Evolutionary conservation across 257 asterid species (phyloP).

Genomic region (Petunia secreta): DNA sequence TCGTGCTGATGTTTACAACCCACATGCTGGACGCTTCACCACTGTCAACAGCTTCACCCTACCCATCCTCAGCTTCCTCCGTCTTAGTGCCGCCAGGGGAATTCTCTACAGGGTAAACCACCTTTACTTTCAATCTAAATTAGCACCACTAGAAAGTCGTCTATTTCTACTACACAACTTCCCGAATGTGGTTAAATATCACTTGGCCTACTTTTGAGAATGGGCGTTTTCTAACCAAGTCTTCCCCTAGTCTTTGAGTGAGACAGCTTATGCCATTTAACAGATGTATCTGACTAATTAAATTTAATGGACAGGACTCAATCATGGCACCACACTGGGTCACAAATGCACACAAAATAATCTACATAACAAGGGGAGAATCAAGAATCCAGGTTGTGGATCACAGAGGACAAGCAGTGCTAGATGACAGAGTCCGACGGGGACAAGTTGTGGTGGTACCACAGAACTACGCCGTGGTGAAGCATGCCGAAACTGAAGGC

Average conservation of each 20-base stretch:
- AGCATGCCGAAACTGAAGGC: constrained; percentile 57
- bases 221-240: too few species aligned
- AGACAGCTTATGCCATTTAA: too few species aligned
- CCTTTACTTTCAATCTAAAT: not conserved
- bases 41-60: constrained; percentile 60
- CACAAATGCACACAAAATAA: constrained; percentile 57
- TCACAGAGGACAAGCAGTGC: constrained; percentile 63
- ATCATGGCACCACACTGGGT: constrained; percentile 71
- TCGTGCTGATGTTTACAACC: constrained; percentile 66
- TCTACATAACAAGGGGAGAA: constrained; percentile 61
- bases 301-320: constrained; percentile 48
- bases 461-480: constrained; percentile 60
- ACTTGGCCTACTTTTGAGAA: too few species aligned
- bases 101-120: constrained; percentile 52
- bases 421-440: constrained; percentile 47
- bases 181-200: too few species aligned
- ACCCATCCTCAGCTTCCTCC: constrained; percentile 57
- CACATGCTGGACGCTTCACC: constrained; percentile 62
- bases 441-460: constrained; percentile 75
- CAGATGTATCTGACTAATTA: not conserved
- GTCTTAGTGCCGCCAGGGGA: constrained; percentile 61
- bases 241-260: too few species aligned
- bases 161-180: too few species aligned
- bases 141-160: too few species aligned
- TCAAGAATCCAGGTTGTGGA: constrained; percentile 57